phyloP scores from a whole-genome alignment of 306 rosid genomes.

The Elaeagnus macrophylla region DNA sequence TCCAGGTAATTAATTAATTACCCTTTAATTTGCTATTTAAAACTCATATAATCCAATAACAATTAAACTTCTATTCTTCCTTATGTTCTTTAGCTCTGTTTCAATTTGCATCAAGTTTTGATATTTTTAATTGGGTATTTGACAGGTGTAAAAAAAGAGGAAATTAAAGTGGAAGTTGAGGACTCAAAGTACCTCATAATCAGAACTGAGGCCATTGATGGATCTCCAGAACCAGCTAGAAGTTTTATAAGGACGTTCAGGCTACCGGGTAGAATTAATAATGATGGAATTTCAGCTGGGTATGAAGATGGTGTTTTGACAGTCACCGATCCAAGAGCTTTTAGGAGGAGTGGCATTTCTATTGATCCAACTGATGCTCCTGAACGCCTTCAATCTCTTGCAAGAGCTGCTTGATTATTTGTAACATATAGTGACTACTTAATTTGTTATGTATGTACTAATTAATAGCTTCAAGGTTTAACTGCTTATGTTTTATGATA shows the following conservation, averaged over 20 bases:
- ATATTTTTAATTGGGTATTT: conserved; percentile 7
- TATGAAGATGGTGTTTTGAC: conserved; percentile 65
- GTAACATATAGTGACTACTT: too few relatives aligned
- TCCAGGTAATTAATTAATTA: conserved; percentile 34
- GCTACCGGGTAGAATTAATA: conserved; percentile 47
- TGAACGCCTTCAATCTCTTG: conserved; percentile 39
- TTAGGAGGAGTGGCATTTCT: conserved; percentile 38
- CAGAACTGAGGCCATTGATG: conserved; percentile 48
- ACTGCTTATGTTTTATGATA: too few relatives aligned
- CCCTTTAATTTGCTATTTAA: too few relatives aligned
- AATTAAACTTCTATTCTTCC: not conserved
- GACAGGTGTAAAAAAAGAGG: conserved; percentile 65
- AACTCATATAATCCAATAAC: too few relatives aligned
- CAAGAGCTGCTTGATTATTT: conserved; percentile 56
- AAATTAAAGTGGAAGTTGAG: conserved; percentile 64
- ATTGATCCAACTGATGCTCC: conserved; percentile 42
- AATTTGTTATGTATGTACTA: too few relatives aligned
- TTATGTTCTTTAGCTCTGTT: not conserved
- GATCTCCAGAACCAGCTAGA: conserved; percentile 32
- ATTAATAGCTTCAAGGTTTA: too few relatives aligned
- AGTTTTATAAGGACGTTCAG: conserved; percentile 62
- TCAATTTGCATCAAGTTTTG: not conserved
- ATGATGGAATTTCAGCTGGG: conserved; percentile 49
- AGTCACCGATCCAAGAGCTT: conserved; percentile 49
- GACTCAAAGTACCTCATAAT: conserved; percentile 63